Evolutionary conservation across 352 stramenopile species (phyloP).

Genomic region (Thalassiosira livingstoniorum): DNA sequence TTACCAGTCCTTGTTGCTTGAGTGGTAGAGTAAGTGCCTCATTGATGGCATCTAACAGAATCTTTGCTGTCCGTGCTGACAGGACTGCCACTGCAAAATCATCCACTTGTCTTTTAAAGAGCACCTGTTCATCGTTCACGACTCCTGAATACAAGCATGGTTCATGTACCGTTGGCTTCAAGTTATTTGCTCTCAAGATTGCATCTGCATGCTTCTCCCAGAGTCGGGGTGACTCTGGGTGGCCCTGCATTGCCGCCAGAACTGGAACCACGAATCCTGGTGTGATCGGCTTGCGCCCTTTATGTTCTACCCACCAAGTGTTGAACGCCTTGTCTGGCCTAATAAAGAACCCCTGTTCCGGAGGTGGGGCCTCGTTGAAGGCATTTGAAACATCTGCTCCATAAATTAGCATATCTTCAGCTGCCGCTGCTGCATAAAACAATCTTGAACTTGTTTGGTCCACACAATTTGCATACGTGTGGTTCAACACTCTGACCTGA

Average conservation of each 20-base stretch:
- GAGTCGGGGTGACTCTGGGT: not conserved
- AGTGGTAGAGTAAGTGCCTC: not conserved
- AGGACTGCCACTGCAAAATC: not conserved
- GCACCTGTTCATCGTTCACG: not conserved
- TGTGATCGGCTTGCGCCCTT: not conserved
- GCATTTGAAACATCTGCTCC: not conserved
- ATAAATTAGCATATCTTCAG: not conserved
- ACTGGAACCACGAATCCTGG: not conserved
- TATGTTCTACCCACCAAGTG: not conserved
- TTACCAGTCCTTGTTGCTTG: not conserved
- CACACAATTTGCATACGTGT: conserved; percentile 12
- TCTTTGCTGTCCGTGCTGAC: not conserved
- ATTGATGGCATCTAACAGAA: not conserved
- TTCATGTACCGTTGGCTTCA: not conserved
- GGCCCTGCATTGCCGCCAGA: not conserved
- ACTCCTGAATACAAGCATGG: conserved; percentile 2
- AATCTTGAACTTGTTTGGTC: not conserved
- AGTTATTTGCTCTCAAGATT: not conserved
- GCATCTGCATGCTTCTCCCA: not conserved
- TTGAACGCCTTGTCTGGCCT: not conserved
- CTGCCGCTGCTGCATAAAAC: not conserved
- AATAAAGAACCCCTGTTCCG: conserved; percentile 1
- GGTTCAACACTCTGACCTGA: not conserved
- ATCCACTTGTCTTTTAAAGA: not conserved
- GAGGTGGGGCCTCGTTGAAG: not conserved